Percentiles rank a stretch among this genome's conserved stretches.
phyloP scores from a whole-genome alignment of 441 rosid species.

The Biscutella laevigata region DNA sequence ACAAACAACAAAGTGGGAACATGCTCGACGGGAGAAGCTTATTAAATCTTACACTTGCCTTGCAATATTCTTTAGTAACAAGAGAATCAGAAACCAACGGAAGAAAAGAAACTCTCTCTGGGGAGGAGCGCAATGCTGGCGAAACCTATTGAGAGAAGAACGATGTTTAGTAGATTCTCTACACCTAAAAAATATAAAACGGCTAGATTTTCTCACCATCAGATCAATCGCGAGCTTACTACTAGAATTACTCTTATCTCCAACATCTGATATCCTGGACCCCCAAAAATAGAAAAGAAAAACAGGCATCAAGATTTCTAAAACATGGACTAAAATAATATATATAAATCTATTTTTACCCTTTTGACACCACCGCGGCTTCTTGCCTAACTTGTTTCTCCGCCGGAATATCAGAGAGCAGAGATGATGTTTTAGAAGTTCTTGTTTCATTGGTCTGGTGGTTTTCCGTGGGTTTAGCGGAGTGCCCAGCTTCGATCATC shows the following conservation, averaged over 20 bases:
- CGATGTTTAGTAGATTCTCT: constrained; percentile 16
- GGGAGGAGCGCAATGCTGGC: constrained; percentile 31
- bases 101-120: constrained; percentile 19
- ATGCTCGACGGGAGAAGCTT: background rate
- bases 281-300: constrained; percentile 5
- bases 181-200: constrained; percentile 11
- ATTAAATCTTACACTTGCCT: constrained; percentile 12
- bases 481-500: constrained; percentile 7
- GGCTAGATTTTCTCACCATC: constrained; percentile 39
- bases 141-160: constrained; percentile 31
- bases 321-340: too few relatives aligned
- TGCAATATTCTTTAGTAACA: constrained; percentile 5
- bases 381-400: constrained; percentile 15
- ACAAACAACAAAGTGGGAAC: background rate
- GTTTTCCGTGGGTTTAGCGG: constrained; percentile 12
- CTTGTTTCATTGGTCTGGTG: constrained; percentile 4
- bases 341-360: constrained; percentile 37
- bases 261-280: constrained; percentile 17
- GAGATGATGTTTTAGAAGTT: constrained; percentile 1
- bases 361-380: constrained; percentile 24
- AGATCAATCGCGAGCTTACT: constrained; percentile 34
- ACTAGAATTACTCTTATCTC: constrained; percentile 16
- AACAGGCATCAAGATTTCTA: constrained; percentile 10
- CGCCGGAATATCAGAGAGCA: constrained; percentile 11
- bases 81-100: constrained; percentile 22